phyloP scores from a whole-genome alignment of 176 grass and related monocot genomes.

The Cocos nucifera region DNA sequence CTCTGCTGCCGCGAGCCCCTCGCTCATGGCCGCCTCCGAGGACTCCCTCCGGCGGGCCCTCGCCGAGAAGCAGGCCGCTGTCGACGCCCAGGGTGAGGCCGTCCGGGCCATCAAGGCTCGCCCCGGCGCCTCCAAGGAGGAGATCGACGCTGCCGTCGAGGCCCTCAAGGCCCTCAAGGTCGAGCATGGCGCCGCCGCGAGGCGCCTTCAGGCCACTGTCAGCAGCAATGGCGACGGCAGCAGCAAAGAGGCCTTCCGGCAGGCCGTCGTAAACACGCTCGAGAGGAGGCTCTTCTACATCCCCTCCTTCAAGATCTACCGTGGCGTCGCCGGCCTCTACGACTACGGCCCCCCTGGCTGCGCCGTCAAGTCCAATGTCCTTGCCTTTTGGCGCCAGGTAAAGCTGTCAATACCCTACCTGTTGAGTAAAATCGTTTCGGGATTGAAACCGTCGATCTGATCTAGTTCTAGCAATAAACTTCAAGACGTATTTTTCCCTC shows the following conservation, averaged over 20 bases:
- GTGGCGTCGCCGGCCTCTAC: constrained; percentile 69
- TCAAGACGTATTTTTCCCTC: too few relatives aligned
- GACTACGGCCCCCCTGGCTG: constrained; percentile 76
- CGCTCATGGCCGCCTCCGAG: constrained; percentile 34
- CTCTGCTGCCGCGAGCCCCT: not conserved
- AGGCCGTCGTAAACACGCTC: constrained; percentile 70
- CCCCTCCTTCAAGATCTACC: constrained; percentile 77
- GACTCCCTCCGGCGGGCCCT: constrained; percentile 46
- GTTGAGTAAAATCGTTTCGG: not conserved
- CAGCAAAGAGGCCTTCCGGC: constrained; percentile 43
- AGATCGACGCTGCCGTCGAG: constrained; percentile 48
- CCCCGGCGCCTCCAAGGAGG: constrained; percentile 19
- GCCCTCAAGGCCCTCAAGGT: constrained; percentile 54
- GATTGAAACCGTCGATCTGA: too few relatives aligned
- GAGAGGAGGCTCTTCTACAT: constrained; percentile 78
- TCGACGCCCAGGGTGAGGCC: constrained; percentile 44
- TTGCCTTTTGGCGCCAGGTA: constrained; percentile 76
- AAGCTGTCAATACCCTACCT: not conserved
- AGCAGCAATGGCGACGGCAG: constrained; percentile 19
- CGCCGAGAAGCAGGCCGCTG: constrained; percentile 42
- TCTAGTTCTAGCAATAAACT: too few relatives aligned
- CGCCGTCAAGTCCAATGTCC: constrained; percentile 67
- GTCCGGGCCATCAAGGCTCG: constrained; percentile 42
- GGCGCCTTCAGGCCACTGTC: constrained; percentile 35
- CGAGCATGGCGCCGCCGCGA: constrained; percentile 41